A percentile compares a stretch with the other conserved stretches of the same genome.
Evolutionary conservation across 1,139 yeast species (phyloP).

Genomic region (Candida sp.): DNA sequence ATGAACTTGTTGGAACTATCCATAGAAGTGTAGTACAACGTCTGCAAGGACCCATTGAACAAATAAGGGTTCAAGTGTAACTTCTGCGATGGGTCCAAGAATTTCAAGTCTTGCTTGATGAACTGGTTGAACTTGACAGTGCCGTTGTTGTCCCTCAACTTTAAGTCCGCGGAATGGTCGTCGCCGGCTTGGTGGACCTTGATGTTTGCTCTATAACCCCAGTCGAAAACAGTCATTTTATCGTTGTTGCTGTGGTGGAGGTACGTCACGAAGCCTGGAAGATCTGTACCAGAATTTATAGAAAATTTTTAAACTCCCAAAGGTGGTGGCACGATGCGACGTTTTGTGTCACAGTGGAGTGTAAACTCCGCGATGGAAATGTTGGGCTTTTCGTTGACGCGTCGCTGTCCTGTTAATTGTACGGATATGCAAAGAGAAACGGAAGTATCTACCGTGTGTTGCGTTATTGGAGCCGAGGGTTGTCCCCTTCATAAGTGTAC

Average conservation of each 20-base stretch:
- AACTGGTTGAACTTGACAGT: conserved; percentile 25
- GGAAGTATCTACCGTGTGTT: no score
- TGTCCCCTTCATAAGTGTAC: no score
- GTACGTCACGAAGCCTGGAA: no score
- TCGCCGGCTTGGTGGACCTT: conserved; percentile 28
- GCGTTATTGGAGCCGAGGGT: no score
- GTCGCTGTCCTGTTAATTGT: no score
- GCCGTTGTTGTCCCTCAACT: conserved; percentile 16
- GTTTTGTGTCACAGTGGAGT: background rate
- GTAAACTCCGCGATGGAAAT: background rate
- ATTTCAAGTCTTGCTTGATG: conserved; percentile 24
- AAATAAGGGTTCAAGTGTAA: conserved; percentile 66
- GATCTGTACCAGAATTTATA: no score
- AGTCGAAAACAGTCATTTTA: conserved; percentile 21
- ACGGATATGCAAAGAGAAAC: no score
- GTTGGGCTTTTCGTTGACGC: background rate
- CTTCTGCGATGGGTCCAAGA: conserved; percentile 32
- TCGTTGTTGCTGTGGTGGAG: background rate
- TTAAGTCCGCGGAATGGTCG: conserved; percentile 21
- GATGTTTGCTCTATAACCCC: conserved; percentile 47
- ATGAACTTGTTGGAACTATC: conserved; percentile 55
- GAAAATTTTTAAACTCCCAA: background rate
- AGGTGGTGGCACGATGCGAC: background rate
- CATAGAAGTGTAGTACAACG: conserved; percentile 64
- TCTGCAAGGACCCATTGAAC: conserved; percentile 79